A percentile compares a stretch with the other conserved stretches of the same genome.
Conservation (phyloP, 1,284 basidiomycete genomes). For the Tylopilus orsonianus region DNA sequence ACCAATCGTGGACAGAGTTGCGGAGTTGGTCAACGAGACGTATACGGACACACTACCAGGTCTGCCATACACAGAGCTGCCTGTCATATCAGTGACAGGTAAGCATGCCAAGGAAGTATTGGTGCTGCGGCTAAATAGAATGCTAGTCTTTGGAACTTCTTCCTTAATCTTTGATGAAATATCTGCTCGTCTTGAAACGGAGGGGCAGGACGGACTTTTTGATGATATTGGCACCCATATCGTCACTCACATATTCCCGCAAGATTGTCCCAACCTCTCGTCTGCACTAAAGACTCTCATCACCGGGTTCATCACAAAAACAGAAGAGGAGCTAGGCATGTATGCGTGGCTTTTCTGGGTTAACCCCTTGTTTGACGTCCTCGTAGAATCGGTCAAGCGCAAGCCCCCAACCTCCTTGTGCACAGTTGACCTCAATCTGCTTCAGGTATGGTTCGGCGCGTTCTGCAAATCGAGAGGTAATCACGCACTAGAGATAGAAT, state of each 20-base stretch:
- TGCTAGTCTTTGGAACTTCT: slow-evolving; percentile 32
- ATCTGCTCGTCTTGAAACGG: slow-evolving; percentile 35
- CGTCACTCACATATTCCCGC: slow-evolving; percentile 54
- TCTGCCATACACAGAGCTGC: slow-evolving; percentile 52
- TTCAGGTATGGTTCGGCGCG: slow-evolving; percentile 57
- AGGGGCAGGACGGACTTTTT: slow-evolving; percentile 31
- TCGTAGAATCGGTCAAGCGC: slow-evolving; percentile 36
- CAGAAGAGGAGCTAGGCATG: slow-evolving; percentile 34
- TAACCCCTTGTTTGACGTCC: slow-evolving; percentile 13
- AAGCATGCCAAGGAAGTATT: slow-evolving; percentile 15
- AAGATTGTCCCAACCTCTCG: slow-evolving; percentile 54
- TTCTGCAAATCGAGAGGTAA: slow-evolving; percentile 39
- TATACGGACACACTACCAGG: slow-evolving; percentile 44
- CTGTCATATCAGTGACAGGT: slow-evolving; percentile 58
- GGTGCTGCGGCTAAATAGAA: slow-evolving; percentile 10
- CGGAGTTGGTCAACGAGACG: slow-evolving; percentile 40
- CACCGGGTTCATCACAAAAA: slow-evolving; percentile 47
- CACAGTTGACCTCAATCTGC: slow-evolving; percentile 56
- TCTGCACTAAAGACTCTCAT: slow-evolving; percentile 59
- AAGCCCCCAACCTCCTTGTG: slow-evolving; percentile 53
- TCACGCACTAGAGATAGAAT: neutral
- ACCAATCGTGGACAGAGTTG: slow-evolving; percentile 42
- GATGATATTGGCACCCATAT: slow-evolving; percentile 26
- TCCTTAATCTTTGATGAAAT: slow-evolving; percentile 48
- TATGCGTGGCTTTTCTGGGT: slow-evolving; percentile 5